Evolutionary conservation across 2,329 filamentous ascomycete genomes (phyloP).

Genomic region (Colletotrichum sp.): DNA sequence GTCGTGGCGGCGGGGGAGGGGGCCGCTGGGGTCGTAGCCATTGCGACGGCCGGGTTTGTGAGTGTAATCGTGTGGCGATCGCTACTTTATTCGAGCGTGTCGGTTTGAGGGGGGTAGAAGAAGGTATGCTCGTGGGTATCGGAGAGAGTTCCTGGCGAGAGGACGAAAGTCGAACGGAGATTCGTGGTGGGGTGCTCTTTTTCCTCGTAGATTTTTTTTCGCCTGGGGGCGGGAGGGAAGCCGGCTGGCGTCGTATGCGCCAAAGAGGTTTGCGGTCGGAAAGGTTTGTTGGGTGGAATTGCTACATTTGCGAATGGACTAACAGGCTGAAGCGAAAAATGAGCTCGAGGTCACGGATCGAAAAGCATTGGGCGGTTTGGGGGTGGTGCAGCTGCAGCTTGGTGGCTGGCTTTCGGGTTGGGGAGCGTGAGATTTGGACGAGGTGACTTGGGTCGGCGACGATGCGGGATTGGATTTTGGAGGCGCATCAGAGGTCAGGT

Average conservation of each 20-base stretch:
- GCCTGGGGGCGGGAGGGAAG: neutral
- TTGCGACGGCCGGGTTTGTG: neutral
- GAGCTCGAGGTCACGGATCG: neutral
- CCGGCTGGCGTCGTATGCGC: neutral
- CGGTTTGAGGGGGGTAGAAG: neutral
- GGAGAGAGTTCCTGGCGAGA: neutral
- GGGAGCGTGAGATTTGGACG: neutral
- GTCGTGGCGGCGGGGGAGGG: conserved; percentile 20
- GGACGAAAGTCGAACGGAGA: neutral
- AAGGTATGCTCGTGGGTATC: neutral
- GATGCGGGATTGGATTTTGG: conserved; percentile 10
- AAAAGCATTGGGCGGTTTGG: neutral
- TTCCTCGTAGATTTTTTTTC: neutral
- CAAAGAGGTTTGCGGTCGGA: neutral
- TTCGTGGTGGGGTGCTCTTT: neutral
- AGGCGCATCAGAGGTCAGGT: neutral
- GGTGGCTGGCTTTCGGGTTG: neutral
- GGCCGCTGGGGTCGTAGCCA: conserved; percentile 8
- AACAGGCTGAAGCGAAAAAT: neutral
- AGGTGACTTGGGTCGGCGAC: conserved; percentile 22
- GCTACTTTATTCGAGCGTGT: neutral
- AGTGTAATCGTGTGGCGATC: neutral
- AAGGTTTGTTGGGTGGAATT: neutral
- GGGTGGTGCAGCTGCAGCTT: neutral
- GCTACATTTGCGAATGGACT: neutral